Evolutionary conservation across 495 filamentous ascomycete species (phyloP).

Genomic region (Neurospora sp.): DNA sequence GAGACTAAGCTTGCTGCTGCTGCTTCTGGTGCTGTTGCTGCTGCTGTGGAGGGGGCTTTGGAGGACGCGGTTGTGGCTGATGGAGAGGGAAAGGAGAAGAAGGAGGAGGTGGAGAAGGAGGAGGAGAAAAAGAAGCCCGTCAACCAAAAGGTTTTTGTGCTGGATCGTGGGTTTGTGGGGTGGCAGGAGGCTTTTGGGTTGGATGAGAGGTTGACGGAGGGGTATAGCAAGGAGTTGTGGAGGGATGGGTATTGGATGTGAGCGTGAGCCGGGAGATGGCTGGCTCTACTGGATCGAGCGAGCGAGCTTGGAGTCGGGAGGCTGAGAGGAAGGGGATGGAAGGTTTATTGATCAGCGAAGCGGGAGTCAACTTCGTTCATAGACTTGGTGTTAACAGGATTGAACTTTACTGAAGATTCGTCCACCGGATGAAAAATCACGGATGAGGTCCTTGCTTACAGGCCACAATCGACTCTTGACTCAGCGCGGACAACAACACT

Average conservation of each 20-base stretch:
- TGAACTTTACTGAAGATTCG: neutral
- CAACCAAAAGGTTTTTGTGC: conserved; percentile 64
- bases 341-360: neutral
- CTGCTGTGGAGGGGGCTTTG: neutral
- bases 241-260: conserved; percentile 45
- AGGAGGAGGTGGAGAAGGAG: conserved; percentile 7
- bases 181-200: conserved; percentile 86
- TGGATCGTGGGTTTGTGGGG: conserved; percentile 78
- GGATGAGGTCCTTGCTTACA: neutral
- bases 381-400: neutral
- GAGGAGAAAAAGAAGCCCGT: conserved; percentile 11
- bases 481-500: neutral
- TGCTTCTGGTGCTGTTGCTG: neutral
- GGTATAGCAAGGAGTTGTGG: conserved; percentile 81
- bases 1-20: conserved; percentile 1
- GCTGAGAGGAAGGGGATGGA: neutral
- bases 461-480: neutral
- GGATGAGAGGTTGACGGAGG: conserved; percentile 76
- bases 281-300: neutral
- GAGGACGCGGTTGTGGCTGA: neutral
- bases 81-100: conserved; percentile 2
- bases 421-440: neutral
- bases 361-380: neutral
- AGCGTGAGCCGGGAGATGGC: neutral
- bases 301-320: neutral